Base-by-base conservation (phyloP, 2,329 filamentous ascomycete species). In the Pyrenophora teres region DNA sequence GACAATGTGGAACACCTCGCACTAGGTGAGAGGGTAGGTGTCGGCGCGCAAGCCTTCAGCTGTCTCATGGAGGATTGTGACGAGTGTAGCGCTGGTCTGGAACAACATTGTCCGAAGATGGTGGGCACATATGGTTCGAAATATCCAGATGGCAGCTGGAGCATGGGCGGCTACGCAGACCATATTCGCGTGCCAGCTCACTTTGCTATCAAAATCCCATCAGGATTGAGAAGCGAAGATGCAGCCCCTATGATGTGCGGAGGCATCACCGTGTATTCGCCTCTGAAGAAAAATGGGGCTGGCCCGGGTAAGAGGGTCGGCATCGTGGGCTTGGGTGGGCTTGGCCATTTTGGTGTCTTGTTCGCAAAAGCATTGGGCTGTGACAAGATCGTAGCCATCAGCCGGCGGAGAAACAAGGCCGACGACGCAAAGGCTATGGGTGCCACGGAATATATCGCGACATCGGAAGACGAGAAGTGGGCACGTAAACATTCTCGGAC, bases 231-330 rank as follows among this genome's bases (percentile, higher is more conserved):
- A 1, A 78, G 75, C 25, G 78, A 77, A 8, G 76, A 80, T 50
- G 83, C 82, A 1, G 83, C 88, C 1, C 89, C 89, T 1, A 85
- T 94, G 77, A 79, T 93, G 23, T 93, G 90, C 67, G 90, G 85
- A 1, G 90, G 90, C 1, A 80, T 93, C 45, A 94, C 90, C 0
- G 82, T 87, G 0, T 94, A 83, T 68, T 82, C 82, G 4, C 89
- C 90, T 0, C 74, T 94, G 13, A 81, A 81, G 42, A 81, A 86
- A 23, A 85, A 88, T 31, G 84, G 83, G 1, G 81, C 84, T 30
- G 89, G 89, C 0, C 86, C 87, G 0, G 89, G 88, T 4, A 89
- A 88, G 71, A 79, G 75, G 3, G 87, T 93, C 0, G 89, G 85
- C 0, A 82, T 93, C 46, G 77, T 90, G 10, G 88, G 89, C 6